Evolutionary conservation across 768 basidiomycete genomes (phyloP).

Genomic region (Rhodocollybia butyracea): DNA sequence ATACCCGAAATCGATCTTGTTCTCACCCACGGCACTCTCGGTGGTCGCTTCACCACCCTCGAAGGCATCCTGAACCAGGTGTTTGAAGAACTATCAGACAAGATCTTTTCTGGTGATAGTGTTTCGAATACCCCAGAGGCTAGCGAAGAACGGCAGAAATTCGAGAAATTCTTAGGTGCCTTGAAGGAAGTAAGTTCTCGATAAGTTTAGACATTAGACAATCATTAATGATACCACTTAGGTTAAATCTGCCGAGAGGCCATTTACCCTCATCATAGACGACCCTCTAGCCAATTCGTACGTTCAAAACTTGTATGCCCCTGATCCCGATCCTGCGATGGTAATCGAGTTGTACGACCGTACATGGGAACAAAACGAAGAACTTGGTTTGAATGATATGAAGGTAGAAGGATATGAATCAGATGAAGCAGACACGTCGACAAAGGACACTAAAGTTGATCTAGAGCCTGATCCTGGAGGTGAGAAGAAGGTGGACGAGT

Average conservation of each 20-base stretch:
- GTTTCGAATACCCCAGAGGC: conserved; percentile 28
- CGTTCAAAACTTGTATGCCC: conserved; percentile 95
- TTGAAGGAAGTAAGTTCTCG: conserved; percentile 63
- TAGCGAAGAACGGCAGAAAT: conserved; percentile 50
- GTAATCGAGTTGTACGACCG: conserved; percentile 78
- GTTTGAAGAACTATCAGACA: conserved; percentile 91
- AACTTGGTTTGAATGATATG: conserved; percentile 89
- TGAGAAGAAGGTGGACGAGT: neutral
- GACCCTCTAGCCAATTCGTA: conserved; percentile 96
- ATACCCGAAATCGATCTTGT: conserved; percentile 96
- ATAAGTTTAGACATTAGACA: no score
- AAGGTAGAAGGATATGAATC: conserved; percentile 72
- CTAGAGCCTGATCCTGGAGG: conserved; percentile 11
- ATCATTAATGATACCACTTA: no score
- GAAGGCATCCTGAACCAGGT: conserved; percentile 94
- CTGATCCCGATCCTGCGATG: conserved; percentile 96
- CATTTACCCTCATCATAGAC: conserved; percentile 92
- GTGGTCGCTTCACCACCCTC: conserved; percentile 95
- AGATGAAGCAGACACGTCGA: no score
- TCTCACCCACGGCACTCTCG: conserved; percentile 89
- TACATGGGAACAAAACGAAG: conserved; percentile 89
- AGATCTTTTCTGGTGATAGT: conserved; percentile 78
- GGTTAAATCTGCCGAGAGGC: conserved; percentile 74
- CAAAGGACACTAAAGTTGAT: no score
- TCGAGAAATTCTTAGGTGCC: conserved; percentile 70